Conservation (phyloP, 495 filamentous ascomycete species). For the Xylaria curta region DNA sequence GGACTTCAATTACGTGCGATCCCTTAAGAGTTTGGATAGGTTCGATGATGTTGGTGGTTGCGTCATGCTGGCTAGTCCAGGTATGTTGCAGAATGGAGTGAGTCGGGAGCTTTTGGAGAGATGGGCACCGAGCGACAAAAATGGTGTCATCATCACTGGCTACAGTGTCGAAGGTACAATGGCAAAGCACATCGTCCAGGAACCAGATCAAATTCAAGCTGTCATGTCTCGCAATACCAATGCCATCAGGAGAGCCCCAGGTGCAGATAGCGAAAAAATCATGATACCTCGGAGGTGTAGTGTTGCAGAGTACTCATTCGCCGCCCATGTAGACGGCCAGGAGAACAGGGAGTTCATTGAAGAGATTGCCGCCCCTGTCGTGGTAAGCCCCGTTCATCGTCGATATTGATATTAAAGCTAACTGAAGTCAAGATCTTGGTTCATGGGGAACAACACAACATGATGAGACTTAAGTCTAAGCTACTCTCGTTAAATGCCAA, state of each 20-base stretch:
- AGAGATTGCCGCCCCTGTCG: constrained; percentile 86
- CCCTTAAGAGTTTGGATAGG: constrained; percentile 87
- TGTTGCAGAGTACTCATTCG: constrained; percentile 91
- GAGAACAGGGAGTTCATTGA: constrained; percentile 97
- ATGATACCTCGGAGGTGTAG: constrained; percentile 94
- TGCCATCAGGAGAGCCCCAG: constrained; percentile 60
- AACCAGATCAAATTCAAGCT: constrained; percentile 90
- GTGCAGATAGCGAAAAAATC: constrained; percentile 72
- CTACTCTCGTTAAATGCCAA: constrained; percentile 86
- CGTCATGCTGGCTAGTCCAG: constrained; percentile 95
- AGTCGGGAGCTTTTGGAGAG: constrained; percentile 89
- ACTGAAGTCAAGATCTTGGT: constrained; percentile 74
- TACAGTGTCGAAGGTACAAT: constrained; percentile 99
- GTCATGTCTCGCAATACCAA: constrained; percentile 77
- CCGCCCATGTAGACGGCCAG: constrained; percentile 94
- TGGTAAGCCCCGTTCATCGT: constrained; percentile 63
- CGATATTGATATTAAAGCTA: constrained; percentile 4
- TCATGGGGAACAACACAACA: constrained; percentile 95
- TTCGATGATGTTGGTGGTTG: constrained; percentile 96
- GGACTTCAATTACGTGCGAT: constrained; percentile 93
- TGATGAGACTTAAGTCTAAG: constrained; percentile 95
- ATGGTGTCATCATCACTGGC: constrained; percentile 95
- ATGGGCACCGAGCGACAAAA: constrained; percentile 94
- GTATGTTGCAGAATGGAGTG: constrained; percentile 97
- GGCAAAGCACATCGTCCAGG: constrained; percentile 92